phyloP scores from a whole-genome alignment of 2,329 filamentous ascomycete species.

The Colletotrichum incanum region DNA sequence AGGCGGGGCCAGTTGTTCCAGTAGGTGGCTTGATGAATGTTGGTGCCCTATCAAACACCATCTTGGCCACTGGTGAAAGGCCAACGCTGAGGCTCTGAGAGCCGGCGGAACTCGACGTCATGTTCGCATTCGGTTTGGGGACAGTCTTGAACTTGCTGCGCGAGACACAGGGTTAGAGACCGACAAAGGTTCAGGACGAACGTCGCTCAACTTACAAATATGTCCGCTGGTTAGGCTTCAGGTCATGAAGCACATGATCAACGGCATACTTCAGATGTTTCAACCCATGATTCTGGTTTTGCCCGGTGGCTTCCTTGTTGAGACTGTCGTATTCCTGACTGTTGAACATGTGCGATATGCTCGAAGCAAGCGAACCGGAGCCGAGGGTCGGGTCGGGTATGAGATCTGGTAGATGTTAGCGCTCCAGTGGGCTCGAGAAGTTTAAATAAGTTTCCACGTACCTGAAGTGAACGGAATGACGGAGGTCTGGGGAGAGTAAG shows the following conservation, averaged over 20 bases:
- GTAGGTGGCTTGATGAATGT: constrained; percentile 59
- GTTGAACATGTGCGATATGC: constrained; percentile 67
- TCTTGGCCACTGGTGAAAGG: constrained; percentile 66
- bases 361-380: constrained; percentile 67
- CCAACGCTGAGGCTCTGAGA: constrained; percentile 54
- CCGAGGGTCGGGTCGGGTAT: constrained; percentile 77
- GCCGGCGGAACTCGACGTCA: constrained; percentile 45
- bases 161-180: constrained; percentile 48
- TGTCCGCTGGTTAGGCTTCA: constrained; percentile 80
- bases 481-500: constrained; percentile 87
- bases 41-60: constrained; percentile 62
- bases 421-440: no score
- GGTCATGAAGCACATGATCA: constrained; percentile 80
- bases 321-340: constrained; percentile 75
- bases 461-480: constrained; percentile 85
- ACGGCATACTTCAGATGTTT: constrained; percentile 76
- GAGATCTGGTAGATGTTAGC: constrained; percentile 64
- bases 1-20: constrained; percentile 50
- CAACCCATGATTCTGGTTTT: constrained; percentile 68
- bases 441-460: constrained; percentile 55
- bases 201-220: constrained; percentile 70
- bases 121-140: constrained; percentile 54
- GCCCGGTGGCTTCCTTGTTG: constrained; percentile 77
- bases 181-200: neutral
- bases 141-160: constrained; percentile 71